Evolutionary conservation across 495 filamentous ascomycete species (phyloP), one percentile per base, ranked within the genome.

Genomic region (Podospora conica): DNA sequence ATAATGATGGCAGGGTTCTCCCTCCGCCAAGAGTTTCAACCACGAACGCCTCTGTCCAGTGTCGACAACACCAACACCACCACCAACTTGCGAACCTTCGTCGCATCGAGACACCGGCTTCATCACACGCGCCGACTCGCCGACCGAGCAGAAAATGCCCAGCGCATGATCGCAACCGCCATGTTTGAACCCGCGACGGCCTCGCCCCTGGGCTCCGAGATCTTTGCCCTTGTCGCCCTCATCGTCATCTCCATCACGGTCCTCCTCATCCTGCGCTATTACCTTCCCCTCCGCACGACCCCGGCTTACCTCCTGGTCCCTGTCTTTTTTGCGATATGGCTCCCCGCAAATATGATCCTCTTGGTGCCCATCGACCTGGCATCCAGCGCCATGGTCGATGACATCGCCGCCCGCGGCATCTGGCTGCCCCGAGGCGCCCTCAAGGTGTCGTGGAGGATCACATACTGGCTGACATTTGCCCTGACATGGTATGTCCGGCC

Each of bases 361-460:
- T 83, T 98, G 22, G 93, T 98, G 0, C 95, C 95, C 5, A 97
- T 98, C 70, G 95, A 98, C 79, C 85, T 98, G 67, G 92, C 95
- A 3, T 96, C 93, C 3, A 93, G 85, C 72, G 86, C 89, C 20
- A 85, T 87, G 63, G 82, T 82, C 53, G 87, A 92, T 68, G 88
- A 90, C 65, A 83, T 79, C 18, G 85, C 83, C 5, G 84, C 86
- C 23, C 86, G 86, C 67, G 86, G 85, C 29, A 83, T 88, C 55
- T 86, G 84, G 78, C 78, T 88, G 23, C 88, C 91, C 9, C 82
- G 88, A 64, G 79, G 84, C 28, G 81, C 90, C 33, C 78, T 96
- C 55, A 81, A 92, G 68, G 90, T 97, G 6, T 87, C 86, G 68
- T 98, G 95, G 95, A 84, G 94, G 63, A 91, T 98, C 60, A 87